Evolutionary conservation across 2,329 filamentous ascomycete genomes (phyloP).

Genomic region (Pseudocercospora macadamiae): DNA sequence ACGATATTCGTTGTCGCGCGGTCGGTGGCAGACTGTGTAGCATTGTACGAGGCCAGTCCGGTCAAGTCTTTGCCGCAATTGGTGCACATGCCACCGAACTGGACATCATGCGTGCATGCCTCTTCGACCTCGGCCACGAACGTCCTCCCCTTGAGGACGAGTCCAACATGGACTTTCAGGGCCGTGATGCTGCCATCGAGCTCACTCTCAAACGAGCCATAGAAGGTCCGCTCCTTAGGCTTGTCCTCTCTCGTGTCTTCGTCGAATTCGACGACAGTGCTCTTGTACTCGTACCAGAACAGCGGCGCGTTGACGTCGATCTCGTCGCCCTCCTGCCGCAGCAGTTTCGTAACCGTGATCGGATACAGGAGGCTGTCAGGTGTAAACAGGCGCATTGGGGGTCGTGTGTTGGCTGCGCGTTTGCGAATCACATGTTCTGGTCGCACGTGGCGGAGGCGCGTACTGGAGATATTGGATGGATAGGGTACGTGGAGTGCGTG

Average conservation of each 20-base stretch:
- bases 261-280: slow-evolving; percentile 67
- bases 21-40: slow-evolving; percentile 74
- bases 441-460: slow-evolving; percentile 22
- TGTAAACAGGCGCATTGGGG: slow-evolving; percentile 53
- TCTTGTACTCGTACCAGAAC: slow-evolving; percentile 85
- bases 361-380: slow-evolving; percentile 75
- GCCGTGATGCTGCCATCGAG: slow-evolving; percentile 75
- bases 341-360: slow-evolving; percentile 84
- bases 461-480: background rate
- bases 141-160: slow-evolving; percentile 59
- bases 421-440: slow-evolving; percentile 28
- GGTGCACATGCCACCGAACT: slow-evolving; percentile 87
- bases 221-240: slow-evolving; percentile 68
- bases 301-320: slow-evolving; percentile 77
- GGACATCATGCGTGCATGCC: slow-evolving; percentile 85
- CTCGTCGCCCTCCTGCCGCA: slow-evolving; percentile 73
- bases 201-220: slow-evolving; percentile 79
- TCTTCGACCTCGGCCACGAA: slow-evolving; percentile 79
- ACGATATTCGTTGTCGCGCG: slow-evolving; percentile 94
- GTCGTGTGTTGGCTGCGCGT: slow-evolving; percentile 8
- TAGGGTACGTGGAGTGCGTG: background rate
- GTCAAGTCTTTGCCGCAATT: slow-evolving; percentile 97
- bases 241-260: slow-evolving; percentile 69
- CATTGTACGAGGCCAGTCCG: slow-evolving; percentile 75
- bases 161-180: slow-evolving; percentile 73